Evolutionary conservation across 1,284 basidiomycete species (phyloP), one percentile per base, ranked within the genome.

Genomic region (Ganoderma boninense): DNA sequence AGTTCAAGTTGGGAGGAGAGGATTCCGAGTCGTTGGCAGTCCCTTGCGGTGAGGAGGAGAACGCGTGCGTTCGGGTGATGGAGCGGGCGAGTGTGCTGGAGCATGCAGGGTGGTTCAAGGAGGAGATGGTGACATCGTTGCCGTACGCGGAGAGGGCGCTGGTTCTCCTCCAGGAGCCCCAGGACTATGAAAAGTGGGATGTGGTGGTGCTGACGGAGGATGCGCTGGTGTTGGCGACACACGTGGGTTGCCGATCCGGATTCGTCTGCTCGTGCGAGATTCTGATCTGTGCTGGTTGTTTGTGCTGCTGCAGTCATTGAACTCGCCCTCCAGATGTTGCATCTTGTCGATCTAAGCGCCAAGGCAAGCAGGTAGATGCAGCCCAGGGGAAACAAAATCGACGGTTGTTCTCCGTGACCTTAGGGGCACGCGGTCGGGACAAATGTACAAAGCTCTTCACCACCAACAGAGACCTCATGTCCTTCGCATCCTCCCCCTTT

Each of bases 191-290:
- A n/a, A 71, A 77, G 49, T 75, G 72, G 56, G 70, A 79, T 73
- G 77, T 79, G 43, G 84, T 82, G 11, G 85, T 90, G 85, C 84
- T 88, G 79, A 86, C 83, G 73, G 88, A 89, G 77, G 89, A 90
- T 77, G 82, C 80, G 71, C 74, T 90, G 7, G 78, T 90, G 59
- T 76, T 88, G 11, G 85, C 90, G 43, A 57, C 61, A 44, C 81
- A 84, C 74, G 87, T 88, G 75, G 74, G 84, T 29, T 70, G 14
- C n/a, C 16, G 14, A 57, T 10, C 6, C 35, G 46, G n/a, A 7
- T 10, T 16, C 16, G n/a, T 10, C 29, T 20, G 13, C 29, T 43
- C 23, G 2, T 0, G 10, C 46, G 7, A 7, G 8, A n/a, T 11
- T 20, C n/a, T 49, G 20, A 23, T 23, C 20, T 49, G n/a, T 49